Evolutionary conservation across 1,284 basidiomycete species (phyloP), one percentile per base, ranked within the genome.

Genomic region (Boletus semigastroideus): DNA sequence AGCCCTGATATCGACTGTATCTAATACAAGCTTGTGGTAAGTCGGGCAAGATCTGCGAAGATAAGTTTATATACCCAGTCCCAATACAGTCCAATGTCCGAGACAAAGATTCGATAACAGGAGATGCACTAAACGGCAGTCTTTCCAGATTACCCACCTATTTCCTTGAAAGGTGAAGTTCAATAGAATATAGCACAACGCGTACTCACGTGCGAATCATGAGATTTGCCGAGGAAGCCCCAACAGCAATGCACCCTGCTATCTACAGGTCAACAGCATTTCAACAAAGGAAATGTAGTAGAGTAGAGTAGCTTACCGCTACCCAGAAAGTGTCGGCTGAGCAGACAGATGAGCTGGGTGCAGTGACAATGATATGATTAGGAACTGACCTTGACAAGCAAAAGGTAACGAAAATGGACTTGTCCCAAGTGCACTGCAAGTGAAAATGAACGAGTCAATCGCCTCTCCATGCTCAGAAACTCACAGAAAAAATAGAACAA

Each of bases 121-220:
- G 10, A 47, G 0, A 12, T 64, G 56, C 30, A 62, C 41, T 10
- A 30, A n/a, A 40, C 40, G 53, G 5, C 46, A 58, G 31, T 55
- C 22, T 8, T 58, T 54, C 64, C 64, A 65, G 9, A 65, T 62
- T 5, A 65, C 19, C 66, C 66, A 68, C 38, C 66, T 65, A 30
- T 1, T 6, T 33, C 5, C 16, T 28, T 16, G 37, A 50, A 25
- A 52, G 46, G 40, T 13, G 14, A 6, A n/a, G 30, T 34, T 38
- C 17, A 1, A 3, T 10, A 41, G 33, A 7, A 17, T 2, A 25
- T 3, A 14, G 19, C 38, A 38, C 19, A 36, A 36, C 7, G 16
- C 12, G 37, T 11, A 46, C 65, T 22, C 33, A 65, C 64, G 66
- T 63, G 36, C 66, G 65, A 42, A 65, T 54, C 65, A 67, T 64